These are phyloP conservation scores for Orychophragmus violaceus DNA, from an alignment of 345 rosid species.

Conservation along the genomic window DNA sequence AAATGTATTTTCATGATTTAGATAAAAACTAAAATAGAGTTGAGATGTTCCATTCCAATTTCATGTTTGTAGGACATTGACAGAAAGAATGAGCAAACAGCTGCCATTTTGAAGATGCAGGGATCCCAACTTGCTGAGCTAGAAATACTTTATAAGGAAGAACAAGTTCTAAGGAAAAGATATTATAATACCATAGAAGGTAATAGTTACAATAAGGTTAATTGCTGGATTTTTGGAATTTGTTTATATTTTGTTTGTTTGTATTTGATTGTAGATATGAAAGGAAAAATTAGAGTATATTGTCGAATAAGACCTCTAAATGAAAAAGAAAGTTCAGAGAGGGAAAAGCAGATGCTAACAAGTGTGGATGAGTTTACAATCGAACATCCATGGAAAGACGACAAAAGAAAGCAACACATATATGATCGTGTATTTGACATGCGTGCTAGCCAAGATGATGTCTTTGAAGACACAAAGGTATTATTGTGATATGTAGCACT, in stretches of 20 bases:
- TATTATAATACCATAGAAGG: conserved; percentile 95
- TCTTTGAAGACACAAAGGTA: conserved; percentile 89
- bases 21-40: not conserved
- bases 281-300: conserved; percentile 88
- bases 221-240: not conserved
- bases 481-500: conserved; percentile 17
- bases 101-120: conserved; percentile 93
- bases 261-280: conserved; percentile 63
- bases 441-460: conserved; percentile 63
- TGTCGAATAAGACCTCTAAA: conserved; percentile 83
- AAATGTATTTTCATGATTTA: not conserved
- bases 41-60: not conserved
- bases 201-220: conserved; percentile 14
- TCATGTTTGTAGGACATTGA: conserved; percentile 69
- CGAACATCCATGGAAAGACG: conserved; percentile 94
- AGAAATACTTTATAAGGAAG: conserved; percentile 84
- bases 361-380: conserved; percentile 80
- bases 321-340: conserved; percentile 67
- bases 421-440: conserved; percentile 95
- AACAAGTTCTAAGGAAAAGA: conserved; percentile 76
- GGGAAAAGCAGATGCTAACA: conserved; percentile 39
- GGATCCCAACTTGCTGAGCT: conserved; percentile 86
- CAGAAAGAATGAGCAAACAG: conserved; percentile 95
- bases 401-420: conserved; percentile 75
- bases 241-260: not conserved